phyloP scores from a whole-genome alignment of 495 filamentous ascomycete genomes.

The Chaetomium cochliodes region DNA sequence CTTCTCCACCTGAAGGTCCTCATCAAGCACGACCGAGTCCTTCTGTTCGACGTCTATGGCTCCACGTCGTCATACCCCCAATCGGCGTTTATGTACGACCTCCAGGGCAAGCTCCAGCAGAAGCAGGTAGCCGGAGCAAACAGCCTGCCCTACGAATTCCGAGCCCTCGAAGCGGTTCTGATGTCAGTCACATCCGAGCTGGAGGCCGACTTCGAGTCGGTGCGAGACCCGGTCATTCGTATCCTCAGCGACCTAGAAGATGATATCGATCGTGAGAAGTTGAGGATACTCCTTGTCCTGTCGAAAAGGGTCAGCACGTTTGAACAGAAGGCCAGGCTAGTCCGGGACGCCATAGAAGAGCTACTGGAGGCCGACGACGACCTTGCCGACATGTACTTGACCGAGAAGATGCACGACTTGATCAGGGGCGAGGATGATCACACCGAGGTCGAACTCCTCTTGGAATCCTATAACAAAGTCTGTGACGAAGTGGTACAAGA shows the following conservation, averaged over 20 bases:
- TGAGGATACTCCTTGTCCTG: constrained; percentile 84
- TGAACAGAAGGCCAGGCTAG: constrained; percentile 92
- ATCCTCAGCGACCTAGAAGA: constrained; percentile 90
- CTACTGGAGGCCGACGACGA: constrained; percentile 97
- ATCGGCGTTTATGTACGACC: constrained; percentile 93
- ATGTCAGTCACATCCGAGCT: constrained; percentile 81
- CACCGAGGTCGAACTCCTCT: constrained; percentile 91
- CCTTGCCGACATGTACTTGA: constrained; percentile 89
- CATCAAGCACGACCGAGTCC: constrained; percentile 89
- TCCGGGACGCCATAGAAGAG: constrained; percentile 93
- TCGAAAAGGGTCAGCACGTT: constrained; percentile 96
- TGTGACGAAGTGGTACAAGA: constrained; percentile 97
- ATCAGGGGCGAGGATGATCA: constrained; percentile 81
- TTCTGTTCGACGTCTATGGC: constrained; percentile 94
- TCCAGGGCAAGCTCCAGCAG: constrained; percentile 61
- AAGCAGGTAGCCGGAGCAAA: constrained; percentile 52
- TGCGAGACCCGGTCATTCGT: constrained; percentile 85
- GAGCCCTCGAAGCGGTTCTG: constrained; percentile 77
- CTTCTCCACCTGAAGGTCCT: constrained; percentile 89
- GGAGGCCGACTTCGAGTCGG: constrained; percentile 89
- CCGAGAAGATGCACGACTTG: constrained; percentile 75
- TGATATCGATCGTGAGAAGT: constrained; percentile 92
- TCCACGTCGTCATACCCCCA: constrained; percentile 93
- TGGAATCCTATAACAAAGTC: constrained; percentile 97
- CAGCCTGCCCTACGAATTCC: constrained; percentile 65